Evolutionary conservation across 2,329 filamentous ascomycete genomes (phyloP).

Genomic region (Coniochaeta prunicola): DNA sequence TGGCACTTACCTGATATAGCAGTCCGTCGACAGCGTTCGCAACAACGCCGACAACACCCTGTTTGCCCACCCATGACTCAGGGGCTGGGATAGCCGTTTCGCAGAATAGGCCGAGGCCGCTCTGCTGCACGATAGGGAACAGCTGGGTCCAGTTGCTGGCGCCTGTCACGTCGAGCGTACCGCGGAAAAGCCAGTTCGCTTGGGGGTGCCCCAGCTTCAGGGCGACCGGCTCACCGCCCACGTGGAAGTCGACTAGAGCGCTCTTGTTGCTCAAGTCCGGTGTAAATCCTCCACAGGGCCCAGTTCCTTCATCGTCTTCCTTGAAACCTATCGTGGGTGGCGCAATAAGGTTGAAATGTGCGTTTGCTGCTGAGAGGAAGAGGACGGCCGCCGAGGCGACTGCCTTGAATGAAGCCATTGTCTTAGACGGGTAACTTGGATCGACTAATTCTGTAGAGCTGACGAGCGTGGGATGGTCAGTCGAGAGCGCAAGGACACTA

Average conservation of each 20-base stretch:
- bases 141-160: conserved; percentile 46
- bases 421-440: conserved; percentile 10
- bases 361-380: conserved; percentile 32
- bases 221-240: conserved; percentile 46
- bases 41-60: conserved; percentile 46
- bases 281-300: conserved; percentile 48
- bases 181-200: conserved; percentile 50
- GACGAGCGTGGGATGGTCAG: background rate
- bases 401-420: conserved; percentile 30
- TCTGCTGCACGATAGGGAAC: conserved; percentile 46
- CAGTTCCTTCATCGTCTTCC: conserved; percentile 34
- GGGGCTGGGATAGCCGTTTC: conserved; percentile 40
- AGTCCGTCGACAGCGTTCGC: conserved; percentile 46
- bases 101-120: conserved; percentile 47
- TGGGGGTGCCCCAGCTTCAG: conserved; percentile 42
- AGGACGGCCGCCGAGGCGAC: conserved; percentile 25
- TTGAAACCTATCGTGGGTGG: conserved; percentile 40
- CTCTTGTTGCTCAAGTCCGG: conserved; percentile 30
- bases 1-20: conserved; percentile 43
- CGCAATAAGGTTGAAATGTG: conserved; percentile 48
- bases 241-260: conserved; percentile 43
- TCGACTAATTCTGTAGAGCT: background rate
- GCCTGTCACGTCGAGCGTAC: conserved; percentile 41
- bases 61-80: conserved; percentile 42
- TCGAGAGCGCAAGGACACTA: background rate